phyloP scores from a whole-genome alignment of 2,329 filamentous ascomycete genomes.

The Kalaharituber pfeilii region DNA sequence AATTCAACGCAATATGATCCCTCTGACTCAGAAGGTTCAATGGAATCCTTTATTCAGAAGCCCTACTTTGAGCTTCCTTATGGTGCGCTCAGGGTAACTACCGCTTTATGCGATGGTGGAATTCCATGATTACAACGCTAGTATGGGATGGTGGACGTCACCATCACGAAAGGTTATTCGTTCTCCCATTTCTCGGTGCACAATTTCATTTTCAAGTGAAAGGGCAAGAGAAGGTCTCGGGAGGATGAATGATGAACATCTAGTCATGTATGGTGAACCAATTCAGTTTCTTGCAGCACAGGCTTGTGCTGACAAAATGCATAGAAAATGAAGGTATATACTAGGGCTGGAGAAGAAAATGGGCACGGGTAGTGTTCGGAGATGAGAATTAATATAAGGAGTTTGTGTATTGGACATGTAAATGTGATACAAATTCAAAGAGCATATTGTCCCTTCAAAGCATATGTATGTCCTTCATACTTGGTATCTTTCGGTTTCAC shows the following conservation, averaged over 20 bases:
- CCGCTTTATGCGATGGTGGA: neutral
- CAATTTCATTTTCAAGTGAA: constrained; percentile 9
- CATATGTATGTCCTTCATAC: too few species aligned
- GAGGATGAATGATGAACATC: constrained; percentile 1
- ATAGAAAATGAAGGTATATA: too few species aligned
- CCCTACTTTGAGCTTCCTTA: constrained; percentile 91
- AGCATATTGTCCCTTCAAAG: too few species aligned
- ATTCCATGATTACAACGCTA: neutral
- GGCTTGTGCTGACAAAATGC: too few species aligned
- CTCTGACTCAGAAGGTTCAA: constrained; percentile 90
- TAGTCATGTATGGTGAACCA: too few species aligned
- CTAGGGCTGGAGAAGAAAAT: too few species aligned
- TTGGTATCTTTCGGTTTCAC: too few species aligned
- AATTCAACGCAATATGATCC: constrained; percentile 98
- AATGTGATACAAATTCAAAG: too few species aligned
- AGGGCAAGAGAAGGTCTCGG: constrained; percentile 18
- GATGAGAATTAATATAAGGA: too few species aligned
- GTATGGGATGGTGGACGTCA: constrained; percentile 90
- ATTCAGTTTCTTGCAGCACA: too few species aligned
- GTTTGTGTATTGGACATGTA: too few species aligned
- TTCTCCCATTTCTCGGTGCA: constrained; percentile 44
- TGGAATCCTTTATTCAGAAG: constrained; percentile 95
- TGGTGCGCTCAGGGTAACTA: constrained; percentile 38
- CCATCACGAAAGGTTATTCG: constrained; percentile 99
- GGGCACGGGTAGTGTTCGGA: too few species aligned